Conservation (phyloP, 164 flowering plant species). For the Vitis riparia region DNA sequence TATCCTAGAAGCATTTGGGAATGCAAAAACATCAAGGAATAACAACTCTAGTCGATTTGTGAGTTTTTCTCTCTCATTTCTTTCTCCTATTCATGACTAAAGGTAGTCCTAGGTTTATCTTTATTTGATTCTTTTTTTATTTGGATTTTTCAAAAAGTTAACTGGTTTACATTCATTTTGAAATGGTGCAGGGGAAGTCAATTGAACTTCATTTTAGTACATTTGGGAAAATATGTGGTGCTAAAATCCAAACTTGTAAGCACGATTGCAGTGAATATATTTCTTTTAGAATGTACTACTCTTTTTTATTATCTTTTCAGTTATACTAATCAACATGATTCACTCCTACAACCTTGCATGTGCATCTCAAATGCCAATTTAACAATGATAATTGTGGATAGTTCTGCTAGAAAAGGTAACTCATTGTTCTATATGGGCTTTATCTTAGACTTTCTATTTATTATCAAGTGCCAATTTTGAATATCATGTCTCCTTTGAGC, state of each 20-base stretch:
- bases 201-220: constrained; percentile 78
- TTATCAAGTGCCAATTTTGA: constrained; percentile 8
- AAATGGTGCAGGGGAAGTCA: constrained; percentile 74
- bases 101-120: not conserved
- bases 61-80: constrained; percentile 14
- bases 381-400: constrained; percentile 19
- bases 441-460: not conserved
- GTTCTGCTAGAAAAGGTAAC: constrained; percentile 91
- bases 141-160: not conserved
- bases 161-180: not conserved
- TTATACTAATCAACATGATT: constrained; percentile 13
- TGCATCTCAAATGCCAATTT: constrained; percentile 1
- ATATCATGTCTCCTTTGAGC: constrained; percentile 23
- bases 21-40: constrained; percentile 90
- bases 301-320: not conserved
- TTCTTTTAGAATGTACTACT: not conserved
- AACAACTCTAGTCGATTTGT: constrained; percentile 89
- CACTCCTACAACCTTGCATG: not conserved
- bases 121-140: not conserved
- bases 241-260: constrained; percentile 90
- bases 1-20: constrained; percentile 95
- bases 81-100: not conserved
- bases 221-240: constrained; percentile 75
- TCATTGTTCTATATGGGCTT: constrained; percentile 7
- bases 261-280: constrained; percentile 6